phyloP scores from a whole-genome alignment of 129 eudicot genomes.

The Flaveria robusta region DNA sequence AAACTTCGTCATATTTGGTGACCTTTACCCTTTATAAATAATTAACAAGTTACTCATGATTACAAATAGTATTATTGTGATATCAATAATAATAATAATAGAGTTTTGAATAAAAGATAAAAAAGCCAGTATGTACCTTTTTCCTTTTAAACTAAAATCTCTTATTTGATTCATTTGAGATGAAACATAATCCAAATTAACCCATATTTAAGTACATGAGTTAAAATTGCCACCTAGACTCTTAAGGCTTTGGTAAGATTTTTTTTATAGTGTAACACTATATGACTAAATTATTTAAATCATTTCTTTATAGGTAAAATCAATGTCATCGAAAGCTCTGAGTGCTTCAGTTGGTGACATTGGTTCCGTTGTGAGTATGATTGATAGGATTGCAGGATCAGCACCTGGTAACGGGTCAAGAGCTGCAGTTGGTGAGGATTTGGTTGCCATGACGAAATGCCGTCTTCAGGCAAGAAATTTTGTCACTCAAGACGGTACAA shows the following conservation, averaged over 20 bases:
- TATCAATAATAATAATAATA: background rate
- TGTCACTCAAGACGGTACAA: constrained; percentile 69
- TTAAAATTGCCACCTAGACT: background rate
- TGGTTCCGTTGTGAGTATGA: constrained; percentile 89
- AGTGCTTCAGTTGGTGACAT: constrained; percentile 82
- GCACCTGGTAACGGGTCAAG: constrained; percentile 98
- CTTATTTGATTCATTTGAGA: background rate
- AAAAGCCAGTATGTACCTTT: background rate
- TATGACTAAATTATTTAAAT: constrained; percentile 5
- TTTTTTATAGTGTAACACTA: background rate
- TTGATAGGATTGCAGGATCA: constrained; percentile 93
- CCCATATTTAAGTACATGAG: background rate
- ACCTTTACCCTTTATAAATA: background rate
- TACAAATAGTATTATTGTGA: background rate
- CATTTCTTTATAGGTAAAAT: constrained; percentile 53
- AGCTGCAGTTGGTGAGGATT: constrained; percentile 97
- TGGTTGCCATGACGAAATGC: constrained; percentile 93
- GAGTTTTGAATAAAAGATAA: background rate
- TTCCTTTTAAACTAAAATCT: background rate
- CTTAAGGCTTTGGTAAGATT: background rate
- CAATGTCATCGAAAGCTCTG: constrained; percentile 70
- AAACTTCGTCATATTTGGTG: background rate
- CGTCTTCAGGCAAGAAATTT: constrained; percentile 81
- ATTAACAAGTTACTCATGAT: background rate
- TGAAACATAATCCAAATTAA: background rate